Evolutionary conservation across 2,329 filamentous ascomycete genomes (phyloP), one percentile per base, ranked within the genome.

Genomic region (Pyrenochaeta sp.): DNA sequence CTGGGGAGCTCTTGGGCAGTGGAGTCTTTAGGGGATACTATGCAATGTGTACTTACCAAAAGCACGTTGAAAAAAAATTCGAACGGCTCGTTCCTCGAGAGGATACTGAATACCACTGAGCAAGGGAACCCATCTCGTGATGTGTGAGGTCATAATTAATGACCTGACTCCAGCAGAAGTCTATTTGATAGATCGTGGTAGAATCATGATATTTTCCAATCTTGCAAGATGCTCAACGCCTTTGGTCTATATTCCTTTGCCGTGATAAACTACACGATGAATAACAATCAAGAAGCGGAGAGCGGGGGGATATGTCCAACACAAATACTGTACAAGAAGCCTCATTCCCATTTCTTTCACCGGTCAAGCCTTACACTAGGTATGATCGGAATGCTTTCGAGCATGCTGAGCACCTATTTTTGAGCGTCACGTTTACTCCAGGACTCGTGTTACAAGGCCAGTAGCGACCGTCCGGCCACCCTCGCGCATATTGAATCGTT

Each of bases 401-500:
- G 15, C 12, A 24, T 36, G 12, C 30, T 45, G 48, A 15, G 28
- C 25, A n/a, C 40, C 42, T 40, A 13, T 6, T 42, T 27, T 27
- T 39, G 12, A 4, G 13, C 27, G 42, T 12, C 25, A 52, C n/a
- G 52, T 50, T 68, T 75, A 77, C 60, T 72, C 74, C 5, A 78
- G 50, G 44, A 78, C 68, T 50, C 71, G 76, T 34, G 76, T 78
- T 13, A 78, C 72, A 8, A 78, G 68, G 62, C 76, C 76, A 59
- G 76, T 78, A 45, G 76, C 76, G 47, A 78, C 76, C 36, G 76
- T 78, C 54, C 92, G 88, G 73, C 94, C 93, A 84, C 95, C 95
- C 85, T 99, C 95, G 81, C 95, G 92, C 77, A 99, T 89, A 85
- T 98, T 99, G 88, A 99, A 95, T 73, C 95, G 91, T 85, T 97